A percentile compares a stretch with the other conserved stretches of the same genome.
phyloP scores from a whole-genome alignment of 192 early-diverging fungal genomes.

The Coemansia sp. region DNA sequence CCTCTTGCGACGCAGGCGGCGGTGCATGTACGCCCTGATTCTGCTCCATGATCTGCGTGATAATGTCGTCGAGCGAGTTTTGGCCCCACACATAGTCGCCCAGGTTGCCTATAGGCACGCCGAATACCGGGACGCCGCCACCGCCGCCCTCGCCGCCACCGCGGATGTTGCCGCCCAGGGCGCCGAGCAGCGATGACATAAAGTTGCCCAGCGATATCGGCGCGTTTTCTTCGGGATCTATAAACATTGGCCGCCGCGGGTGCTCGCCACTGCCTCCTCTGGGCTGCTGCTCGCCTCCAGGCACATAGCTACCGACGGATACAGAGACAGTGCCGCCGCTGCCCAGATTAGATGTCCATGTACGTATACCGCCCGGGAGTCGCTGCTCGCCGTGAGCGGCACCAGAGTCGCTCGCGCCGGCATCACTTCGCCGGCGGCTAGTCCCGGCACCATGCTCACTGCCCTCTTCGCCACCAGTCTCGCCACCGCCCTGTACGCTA shows the following conservation, averaged over 20 bases:
- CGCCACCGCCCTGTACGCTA: neutral
- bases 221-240: slow-evolving; percentile 50
- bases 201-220: slow-evolving; percentile 41
- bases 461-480: neutral
- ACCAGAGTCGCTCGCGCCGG: neutral
- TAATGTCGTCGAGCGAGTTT: slow-evolving; percentile 83
- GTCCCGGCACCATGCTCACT: neutral
- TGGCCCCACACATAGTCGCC: slow-evolving; percentile 90
- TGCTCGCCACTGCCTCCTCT: slow-evolving; percentile 14
- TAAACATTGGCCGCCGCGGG: slow-evolving; percentile 39
- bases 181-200: slow-evolving; percentile 50
- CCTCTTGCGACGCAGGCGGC: slow-evolving; percentile 78
- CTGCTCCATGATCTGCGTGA: slow-evolving; percentile 84
- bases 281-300: neutral
- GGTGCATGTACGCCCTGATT: slow-evolving; percentile 62
- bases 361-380: slow-evolving; percentile 27
- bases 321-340: slow-evolving; percentile 32
- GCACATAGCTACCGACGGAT: slow-evolving; percentile 31
- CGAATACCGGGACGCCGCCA: slow-evolving; percentile 35
- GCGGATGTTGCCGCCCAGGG: slow-evolving; percentile 36
- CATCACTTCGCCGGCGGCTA: neutral
- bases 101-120: slow-evolving; percentile 60
- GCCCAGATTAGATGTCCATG: slow-evolving; percentile 46
- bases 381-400: slow-evolving; percentile 13
- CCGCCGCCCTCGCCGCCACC: slow-evolving; percentile 28